Conservation (phyloP, 495 filamentous ascomycete genomes). For the Lepidopterella palustris region DNA sequence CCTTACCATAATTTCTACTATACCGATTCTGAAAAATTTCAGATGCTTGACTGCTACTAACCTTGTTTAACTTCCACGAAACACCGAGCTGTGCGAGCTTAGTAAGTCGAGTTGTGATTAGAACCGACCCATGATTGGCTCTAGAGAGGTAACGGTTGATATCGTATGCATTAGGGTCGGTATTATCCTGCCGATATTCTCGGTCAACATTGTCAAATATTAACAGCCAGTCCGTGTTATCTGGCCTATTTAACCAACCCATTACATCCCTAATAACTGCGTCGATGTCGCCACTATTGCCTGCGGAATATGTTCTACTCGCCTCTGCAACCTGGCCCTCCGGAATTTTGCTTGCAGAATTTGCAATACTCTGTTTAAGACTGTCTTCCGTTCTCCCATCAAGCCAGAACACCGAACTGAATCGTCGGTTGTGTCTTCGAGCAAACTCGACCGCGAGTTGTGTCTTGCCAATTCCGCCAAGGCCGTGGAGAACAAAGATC, state of each 20-base stretch:
- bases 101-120: conserved; percentile 42
- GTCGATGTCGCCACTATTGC: conserved; percentile 16
- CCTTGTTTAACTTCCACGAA: conserved; percentile 27
- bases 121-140: conserved; percentile 35
- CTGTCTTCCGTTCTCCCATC: conserved; percentile 16
- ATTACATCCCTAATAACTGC: conserved; percentile 31
- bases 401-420: conserved; percentile 26
- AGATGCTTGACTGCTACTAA: conserved; percentile 9
- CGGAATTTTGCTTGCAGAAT: conserved; percentile 13
- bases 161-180: conserved; percentile 31
- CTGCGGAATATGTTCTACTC: background rate
- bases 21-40: conserved; percentile 24
- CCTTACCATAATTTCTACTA: conserved; percentile 9
- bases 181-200: conserved; percentile 1
- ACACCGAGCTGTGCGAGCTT: conserved; percentile 16
- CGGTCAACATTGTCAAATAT: conserved; percentile 34
- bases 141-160: conserved; percentile 37
- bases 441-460: conserved; percentile 23
- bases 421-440: conserved; percentile 15
- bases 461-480: conserved; percentile 24
- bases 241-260: conserved; percentile 32
- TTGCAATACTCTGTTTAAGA: conserved; percentile 23
- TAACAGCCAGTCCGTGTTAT: conserved; percentile 36
- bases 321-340: conserved; percentile 4
- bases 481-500: conserved; percentile 15